Evolutionary conservation across 2,329 filamentous ascomycete genomes (phyloP).

Genomic region (Curvularia sp.): DNA sequence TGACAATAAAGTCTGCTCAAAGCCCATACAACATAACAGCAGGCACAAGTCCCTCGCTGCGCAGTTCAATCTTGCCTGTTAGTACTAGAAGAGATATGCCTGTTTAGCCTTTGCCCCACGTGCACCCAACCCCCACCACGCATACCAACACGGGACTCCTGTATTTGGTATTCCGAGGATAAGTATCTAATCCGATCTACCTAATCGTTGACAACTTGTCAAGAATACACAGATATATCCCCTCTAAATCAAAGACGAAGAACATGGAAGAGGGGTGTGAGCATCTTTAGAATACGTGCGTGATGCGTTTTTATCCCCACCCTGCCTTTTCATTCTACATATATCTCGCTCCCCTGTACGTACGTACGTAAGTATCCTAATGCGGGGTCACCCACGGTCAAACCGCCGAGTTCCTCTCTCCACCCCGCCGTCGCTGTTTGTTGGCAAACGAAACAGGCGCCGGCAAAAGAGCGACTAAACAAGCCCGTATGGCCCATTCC

Average conservation of each 20-base stretch:
- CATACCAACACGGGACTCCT: not conserved
- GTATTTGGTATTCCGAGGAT: slow-evolving; percentile 2
- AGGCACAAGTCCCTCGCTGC: no score
- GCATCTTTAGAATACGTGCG: not conserved
- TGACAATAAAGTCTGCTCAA: no score
- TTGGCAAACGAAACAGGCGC: slow-evolving; percentile 13
- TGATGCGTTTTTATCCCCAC: no score
- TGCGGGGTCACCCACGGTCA: not conserved
- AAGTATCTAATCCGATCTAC: not conserved
- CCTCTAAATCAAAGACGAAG: not conserved
- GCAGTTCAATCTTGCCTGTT: no score
- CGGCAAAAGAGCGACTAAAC: slow-evolving; percentile 16
- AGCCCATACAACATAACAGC: no score
- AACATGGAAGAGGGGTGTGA: no score
- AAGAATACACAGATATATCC: no score
- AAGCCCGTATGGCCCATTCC: not conserved
- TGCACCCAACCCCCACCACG: not conserved
- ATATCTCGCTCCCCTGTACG: not conserved
- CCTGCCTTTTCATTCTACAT: no score
- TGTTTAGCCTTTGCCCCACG: slow-evolving; percentile 1
- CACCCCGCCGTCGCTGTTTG: no score
- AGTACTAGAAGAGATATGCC: no score
- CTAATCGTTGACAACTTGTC: not conserved
- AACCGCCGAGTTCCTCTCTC: not conserved
- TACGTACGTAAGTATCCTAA: not conserved